Evolutionary conservation across 1,284 basidiomycete genomes (phyloP).

Genomic region (Heterobasidion occidentale): DNA sequence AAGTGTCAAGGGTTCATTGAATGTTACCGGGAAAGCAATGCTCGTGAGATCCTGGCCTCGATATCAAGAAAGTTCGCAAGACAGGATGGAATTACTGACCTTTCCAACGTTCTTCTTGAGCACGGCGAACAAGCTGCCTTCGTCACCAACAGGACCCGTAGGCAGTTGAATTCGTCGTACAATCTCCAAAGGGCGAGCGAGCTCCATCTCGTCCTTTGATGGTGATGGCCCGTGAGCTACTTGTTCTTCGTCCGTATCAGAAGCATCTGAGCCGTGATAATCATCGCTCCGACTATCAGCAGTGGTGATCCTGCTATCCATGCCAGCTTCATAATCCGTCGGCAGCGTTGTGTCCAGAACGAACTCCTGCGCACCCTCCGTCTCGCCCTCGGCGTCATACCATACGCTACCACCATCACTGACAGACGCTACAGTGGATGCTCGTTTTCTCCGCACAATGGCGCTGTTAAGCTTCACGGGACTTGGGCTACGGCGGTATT

Average conservation of each 20-base stretch:
- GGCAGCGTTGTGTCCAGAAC: slow-evolving; percentile 40
- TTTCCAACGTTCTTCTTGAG: slow-evolving; percentile 93
- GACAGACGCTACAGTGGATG: slow-evolving; percentile 46
- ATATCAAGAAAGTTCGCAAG: background rate
- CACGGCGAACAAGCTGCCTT: slow-evolving; percentile 81
- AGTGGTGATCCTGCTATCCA: slow-evolving; percentile 24
- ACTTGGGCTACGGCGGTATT: slow-evolving; percentile 21
- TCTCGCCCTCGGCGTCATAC: slow-evolving; percentile 38
- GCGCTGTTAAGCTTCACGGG: slow-evolving; percentile 23
- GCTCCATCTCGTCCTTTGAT: slow-evolving; percentile 1
- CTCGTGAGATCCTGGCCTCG: slow-evolving; percentile 69
- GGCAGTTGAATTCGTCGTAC: slow-evolving; percentile 60
- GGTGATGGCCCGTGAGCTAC: slow-evolving; percentile 1
- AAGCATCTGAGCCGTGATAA: slow-evolving; percentile 30
- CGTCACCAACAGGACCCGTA: slow-evolving; percentile 63
- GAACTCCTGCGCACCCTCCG: slow-evolving; percentile 61
- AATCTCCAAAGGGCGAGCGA: slow-evolving; percentile 23
- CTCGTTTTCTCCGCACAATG: slow-evolving; percentile 30
- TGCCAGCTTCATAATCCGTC: slow-evolving; percentile 37
- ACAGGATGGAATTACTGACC: slow-evolving; percentile 20
- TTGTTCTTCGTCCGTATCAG: slow-evolving; percentile 29
- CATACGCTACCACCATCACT: slow-evolving; percentile 58
- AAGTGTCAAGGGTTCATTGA: slow-evolving; percentile 83
- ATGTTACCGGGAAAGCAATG: slow-evolving; percentile 79
- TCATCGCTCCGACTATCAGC: slow-evolving; percentile 32